Conservation (phyloP, 345 rosid species). For the Excoecaria agallocha region DNA sequence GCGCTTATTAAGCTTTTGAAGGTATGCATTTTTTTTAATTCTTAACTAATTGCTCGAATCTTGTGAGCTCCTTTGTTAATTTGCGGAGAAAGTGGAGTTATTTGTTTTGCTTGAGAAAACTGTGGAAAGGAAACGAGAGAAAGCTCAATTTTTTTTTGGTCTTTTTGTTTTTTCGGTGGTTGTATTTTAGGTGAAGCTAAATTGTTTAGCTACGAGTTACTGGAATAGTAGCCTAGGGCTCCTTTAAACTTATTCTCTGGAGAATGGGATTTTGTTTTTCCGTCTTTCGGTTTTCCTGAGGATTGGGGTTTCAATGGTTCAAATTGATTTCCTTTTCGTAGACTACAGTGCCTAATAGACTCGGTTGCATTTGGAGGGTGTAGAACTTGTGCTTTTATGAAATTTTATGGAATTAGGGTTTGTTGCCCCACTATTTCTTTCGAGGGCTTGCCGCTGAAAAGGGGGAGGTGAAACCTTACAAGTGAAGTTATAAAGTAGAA, state of each 20-base stretch:
- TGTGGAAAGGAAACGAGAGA: not conserved
- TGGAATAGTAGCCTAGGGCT: slow-evolving; percentile 21
- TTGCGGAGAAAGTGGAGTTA: slow-evolving; percentile 19
- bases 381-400: not conserved
- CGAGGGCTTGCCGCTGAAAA: not conserved
- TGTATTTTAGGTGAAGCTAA: not conserved
- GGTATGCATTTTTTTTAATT: slow-evolving; percentile 44
- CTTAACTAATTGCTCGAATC: not conserved
- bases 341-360: not conserved
- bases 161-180: no score
- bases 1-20: slow-evolving; percentile 74
- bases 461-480: not conserved
- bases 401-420: slow-evolving; percentile 29
- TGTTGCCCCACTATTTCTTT: not conserved
- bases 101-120: slow-evolving; percentile 2
- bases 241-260: not conserved
- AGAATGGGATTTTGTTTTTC: not conserved
- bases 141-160: not conserved
- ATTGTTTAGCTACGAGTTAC: not conserved
- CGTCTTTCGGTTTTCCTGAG: not conserved
- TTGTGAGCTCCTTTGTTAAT: not conserved
- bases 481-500: not conserved
- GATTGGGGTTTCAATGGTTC: not conserved
- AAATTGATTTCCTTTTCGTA: not conserved
- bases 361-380: not conserved